Evolutionary conservation across 1,284 basidiomycete genomes (phyloP).

Genomic region (Ustilago nuda): DNA sequence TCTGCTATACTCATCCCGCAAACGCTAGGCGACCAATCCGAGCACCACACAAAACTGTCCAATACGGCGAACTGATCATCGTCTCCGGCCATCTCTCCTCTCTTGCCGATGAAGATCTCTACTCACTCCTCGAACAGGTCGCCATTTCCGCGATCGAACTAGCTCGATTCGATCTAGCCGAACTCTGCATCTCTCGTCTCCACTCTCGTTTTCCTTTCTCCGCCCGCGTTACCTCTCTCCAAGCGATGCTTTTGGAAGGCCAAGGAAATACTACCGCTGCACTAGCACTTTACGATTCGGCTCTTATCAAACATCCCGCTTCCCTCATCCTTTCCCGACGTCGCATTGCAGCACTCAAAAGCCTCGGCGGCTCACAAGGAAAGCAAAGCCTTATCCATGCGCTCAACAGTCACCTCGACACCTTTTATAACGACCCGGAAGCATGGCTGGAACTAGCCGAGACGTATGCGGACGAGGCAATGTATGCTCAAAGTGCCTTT

Average conservation of each 20-base stretch:
- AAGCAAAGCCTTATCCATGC: conserved; percentile 77
- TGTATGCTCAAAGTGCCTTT: conserved; percentile 79
- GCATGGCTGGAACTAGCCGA: conserved; percentile 94
- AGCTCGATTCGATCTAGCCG: conserved; percentile 81
- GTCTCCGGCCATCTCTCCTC: conserved; percentile 72
- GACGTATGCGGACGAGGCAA: conserved; percentile 81
- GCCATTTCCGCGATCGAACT: conserved; percentile 86
- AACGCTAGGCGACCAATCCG: conserved; percentile 66
- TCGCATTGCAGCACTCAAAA: conserved; percentile 76
- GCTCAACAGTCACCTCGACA: conserved; percentile 85
- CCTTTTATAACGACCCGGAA: conserved; percentile 90
- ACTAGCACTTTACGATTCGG: conserved; percentile 77
- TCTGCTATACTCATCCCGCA: too few relatives aligned
- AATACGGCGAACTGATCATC: conserved; percentile 76
- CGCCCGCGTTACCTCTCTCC: conserved; percentile 83
- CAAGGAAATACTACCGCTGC: conserved; percentile 72
- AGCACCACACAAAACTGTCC: conserved; percentile 79
- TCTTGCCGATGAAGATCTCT: conserved; percentile 69
- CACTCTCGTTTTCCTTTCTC: conserved; percentile 81
- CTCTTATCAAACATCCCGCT: conserved; percentile 78
- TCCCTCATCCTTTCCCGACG: conserved; percentile 85
- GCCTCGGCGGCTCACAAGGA: conserved; percentile 15
- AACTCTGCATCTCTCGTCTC: conserved; percentile 79
- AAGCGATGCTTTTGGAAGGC: conserved; percentile 86
- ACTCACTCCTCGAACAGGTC: conserved; percentile 89